Percentiles rank a stretch among this genome's conserved stretches.
These are phyloP conservation scores for Strobilomyces echinocephalus DNA, from an alignment of 768 basidiomycete genomes.

Conservation along the genomic window DNA sequence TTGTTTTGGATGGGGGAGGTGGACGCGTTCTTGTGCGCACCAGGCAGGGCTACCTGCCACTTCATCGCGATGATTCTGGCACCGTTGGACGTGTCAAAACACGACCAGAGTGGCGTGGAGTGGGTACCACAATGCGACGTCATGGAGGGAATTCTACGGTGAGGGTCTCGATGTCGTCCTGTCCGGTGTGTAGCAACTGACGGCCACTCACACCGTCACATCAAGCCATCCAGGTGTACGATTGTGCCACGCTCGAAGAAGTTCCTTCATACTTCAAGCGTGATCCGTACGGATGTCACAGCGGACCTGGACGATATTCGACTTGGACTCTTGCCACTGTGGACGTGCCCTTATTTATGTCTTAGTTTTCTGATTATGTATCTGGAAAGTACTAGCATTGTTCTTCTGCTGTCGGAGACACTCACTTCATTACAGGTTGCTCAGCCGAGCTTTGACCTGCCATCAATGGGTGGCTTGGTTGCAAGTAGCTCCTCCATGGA, in stretches of 20 bases:
- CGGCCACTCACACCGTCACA: background rate
- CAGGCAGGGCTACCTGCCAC: background rate
- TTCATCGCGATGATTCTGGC: constrained; percentile 3
- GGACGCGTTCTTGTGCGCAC: constrained; percentile 3
- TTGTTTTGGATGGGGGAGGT: constrained; percentile 15
- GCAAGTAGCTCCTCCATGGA: too few species aligned
- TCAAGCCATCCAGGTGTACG: background rate
- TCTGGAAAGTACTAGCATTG: too few species aligned
- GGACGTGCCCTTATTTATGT: too few species aligned
- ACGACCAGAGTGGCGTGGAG: background rate
- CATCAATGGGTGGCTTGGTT: too few species aligned
- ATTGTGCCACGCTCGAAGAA: background rate
- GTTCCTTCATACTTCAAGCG: background rate
- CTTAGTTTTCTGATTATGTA: too few species aligned
- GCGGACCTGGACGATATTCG: too few species aligned
- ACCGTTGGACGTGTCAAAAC: constrained; percentile 6
- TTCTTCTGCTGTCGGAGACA: too few species aligned
- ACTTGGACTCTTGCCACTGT: too few species aligned
- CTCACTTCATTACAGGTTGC: too few species aligned
- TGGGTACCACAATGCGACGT: background rate
- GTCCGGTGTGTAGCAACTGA: background rate
- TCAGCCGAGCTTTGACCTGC: too few species aligned
- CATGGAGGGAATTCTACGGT: background rate
- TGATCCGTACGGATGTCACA: background rate
- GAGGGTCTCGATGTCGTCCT: background rate